phyloP scores from a whole-genome alignment of 2,329 filamentous ascomycete species.

The Claviceps sp. region DNA sequence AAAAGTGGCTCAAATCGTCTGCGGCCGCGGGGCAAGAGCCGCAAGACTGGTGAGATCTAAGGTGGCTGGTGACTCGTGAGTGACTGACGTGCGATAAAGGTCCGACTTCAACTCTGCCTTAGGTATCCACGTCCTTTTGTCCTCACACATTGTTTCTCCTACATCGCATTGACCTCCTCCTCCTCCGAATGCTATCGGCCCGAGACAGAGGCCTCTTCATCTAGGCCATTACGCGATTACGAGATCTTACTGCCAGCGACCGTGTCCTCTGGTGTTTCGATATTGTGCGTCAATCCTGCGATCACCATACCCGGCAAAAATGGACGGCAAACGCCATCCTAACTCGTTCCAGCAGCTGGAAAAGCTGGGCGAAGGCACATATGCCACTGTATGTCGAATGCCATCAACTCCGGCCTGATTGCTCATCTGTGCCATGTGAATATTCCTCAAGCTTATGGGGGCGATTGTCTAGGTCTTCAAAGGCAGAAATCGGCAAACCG shows the following conservation, averaged over 20 bases:
- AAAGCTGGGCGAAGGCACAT: slow-evolving; percentile 96
- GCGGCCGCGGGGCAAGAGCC: neutral
- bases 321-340: slow-evolving; percentile 87
- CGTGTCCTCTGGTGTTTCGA: too few species aligned
- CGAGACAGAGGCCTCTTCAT: neutral
- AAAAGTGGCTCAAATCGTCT: too few species aligned
- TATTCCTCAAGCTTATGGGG: slow-evolving; percentile 6
- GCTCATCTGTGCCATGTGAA: neutral
- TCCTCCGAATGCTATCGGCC: neutral
- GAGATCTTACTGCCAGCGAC: neutral
- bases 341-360: slow-evolving; percentile 99
- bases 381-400: slow-evolving; percentile 60
- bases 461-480: slow-evolving; percentile 68
- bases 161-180: neutral
- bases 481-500: slow-evolving; percentile 91
- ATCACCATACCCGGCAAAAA: slow-evolving; percentile 24
- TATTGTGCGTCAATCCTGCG: neutral
- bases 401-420: neutral
- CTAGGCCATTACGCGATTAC: neutral
- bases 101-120: neutral
- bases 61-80: too few species aligned
- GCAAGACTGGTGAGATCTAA: neutral
- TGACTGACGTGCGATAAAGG: too few species aligned
- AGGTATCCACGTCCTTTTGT: neutral
- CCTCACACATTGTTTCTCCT: neutral